Percentiles rank a stretch among this genome's conserved stretches.
Conservation (phyloP, 176 grass and related monocot species). For the Oryza australiensis region DNA sequence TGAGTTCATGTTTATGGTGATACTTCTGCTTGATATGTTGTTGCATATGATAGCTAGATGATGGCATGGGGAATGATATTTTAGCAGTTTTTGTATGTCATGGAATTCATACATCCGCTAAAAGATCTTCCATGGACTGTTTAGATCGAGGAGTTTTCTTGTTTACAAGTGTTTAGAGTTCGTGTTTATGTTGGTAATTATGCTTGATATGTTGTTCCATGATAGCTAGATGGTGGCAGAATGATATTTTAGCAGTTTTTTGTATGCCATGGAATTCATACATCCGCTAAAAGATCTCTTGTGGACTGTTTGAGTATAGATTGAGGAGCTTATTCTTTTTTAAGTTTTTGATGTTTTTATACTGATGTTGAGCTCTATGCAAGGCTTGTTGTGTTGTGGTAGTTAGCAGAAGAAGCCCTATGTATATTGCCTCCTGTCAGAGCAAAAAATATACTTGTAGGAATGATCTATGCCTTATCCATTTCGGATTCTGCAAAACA, state of each 20-base stretch:
- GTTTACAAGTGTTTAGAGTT: too few relatives aligned
- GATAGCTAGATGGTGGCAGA: not conserved
- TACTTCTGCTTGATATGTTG: not conserved
- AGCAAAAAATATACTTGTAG: not conserved
- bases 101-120: not conserved
- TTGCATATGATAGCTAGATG: not conserved
- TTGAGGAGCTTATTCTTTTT: not conserved
- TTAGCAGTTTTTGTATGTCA: not conserved
- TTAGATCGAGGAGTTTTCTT: too few relatives aligned
- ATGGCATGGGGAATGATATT: not conserved
- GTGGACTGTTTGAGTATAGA: not conserved
- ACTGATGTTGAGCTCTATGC: not conserved
- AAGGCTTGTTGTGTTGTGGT: not conserved
- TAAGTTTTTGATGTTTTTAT: slow-evolving; percentile 6
- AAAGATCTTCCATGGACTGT: not conserved
- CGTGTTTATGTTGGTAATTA: not conserved
- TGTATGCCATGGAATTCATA: not conserved
- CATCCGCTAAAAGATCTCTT: not conserved
- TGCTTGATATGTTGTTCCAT: not conserved
- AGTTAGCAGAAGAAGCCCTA: not conserved
- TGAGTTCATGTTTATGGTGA: not conserved
- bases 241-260: not conserved
- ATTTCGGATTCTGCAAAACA: not conserved
- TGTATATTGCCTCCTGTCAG: not conserved
- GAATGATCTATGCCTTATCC: not conserved